Conservation (phyloP, 805 yeast species). For the Pichia heedii region DNA sequence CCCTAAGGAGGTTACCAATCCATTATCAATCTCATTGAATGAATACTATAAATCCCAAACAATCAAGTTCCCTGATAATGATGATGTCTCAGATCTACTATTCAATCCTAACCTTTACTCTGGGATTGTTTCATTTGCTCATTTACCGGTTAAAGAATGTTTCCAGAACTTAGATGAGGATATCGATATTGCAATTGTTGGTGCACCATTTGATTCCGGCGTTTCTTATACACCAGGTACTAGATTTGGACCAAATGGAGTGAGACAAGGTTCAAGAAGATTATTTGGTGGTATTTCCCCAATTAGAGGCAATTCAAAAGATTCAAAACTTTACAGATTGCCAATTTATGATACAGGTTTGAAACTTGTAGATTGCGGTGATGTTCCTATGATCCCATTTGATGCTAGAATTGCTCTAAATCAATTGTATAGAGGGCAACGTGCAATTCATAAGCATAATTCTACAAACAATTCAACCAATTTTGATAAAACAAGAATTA, state of each 20-base stretch:
- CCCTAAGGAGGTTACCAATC: not conserved
- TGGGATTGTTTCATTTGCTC: conserved; percentile 49
- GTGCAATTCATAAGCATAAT: conserved; percentile 36
- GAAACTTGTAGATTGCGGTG: conserved; percentile 48
- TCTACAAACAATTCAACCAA: conserved; percentile 15
- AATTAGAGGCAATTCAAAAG: conserved; percentile 28
- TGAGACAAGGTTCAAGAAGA: conserved; percentile 35
- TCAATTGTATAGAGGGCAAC: conserved; percentile 45
- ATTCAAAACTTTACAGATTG: conserved; percentile 26
- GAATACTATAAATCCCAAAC: conserved; percentile 16
- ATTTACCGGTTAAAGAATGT: conserved; percentile 40
- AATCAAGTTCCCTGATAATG: conserved; percentile 26
- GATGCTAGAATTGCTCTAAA: conserved; percentile 48
- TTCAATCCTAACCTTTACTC: conserved; percentile 28
- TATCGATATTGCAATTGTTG: conserved; percentile 46
- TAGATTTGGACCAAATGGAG: conserved; percentile 49
- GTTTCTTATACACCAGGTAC: conserved; percentile 50
- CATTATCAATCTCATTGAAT: not conserved
- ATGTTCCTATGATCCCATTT: conserved; percentile 52
- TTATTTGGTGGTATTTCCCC: conserved; percentile 35
- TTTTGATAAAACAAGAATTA: conserved; percentile 26
- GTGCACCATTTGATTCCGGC: conserved; percentile 54
- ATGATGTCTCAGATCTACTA: conserved; percentile 28
- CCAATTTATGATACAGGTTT: conserved; percentile 37
- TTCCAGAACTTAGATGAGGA: conserved; percentile 33